phyloP scores from a whole-genome alignment of 352 stramenopile genomes.

The Pythium sp. region DNA sequence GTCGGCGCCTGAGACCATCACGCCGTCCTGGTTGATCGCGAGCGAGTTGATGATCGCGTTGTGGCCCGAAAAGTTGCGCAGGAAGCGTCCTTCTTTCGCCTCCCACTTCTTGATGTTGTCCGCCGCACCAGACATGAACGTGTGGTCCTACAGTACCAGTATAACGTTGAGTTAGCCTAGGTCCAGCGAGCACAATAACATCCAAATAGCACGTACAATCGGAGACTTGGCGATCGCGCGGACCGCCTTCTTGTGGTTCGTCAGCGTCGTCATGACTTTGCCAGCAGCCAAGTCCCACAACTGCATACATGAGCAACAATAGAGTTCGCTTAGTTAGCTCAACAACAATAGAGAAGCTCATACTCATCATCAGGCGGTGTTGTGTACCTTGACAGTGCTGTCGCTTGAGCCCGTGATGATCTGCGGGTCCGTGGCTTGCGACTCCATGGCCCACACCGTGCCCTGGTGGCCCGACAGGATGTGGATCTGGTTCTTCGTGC shows the following conservation, averaged over 20 bases:
- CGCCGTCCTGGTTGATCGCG: conserved; percentile 97
- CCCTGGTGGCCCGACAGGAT: conserved; percentile 96
- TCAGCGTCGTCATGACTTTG: conserved; percentile 98
- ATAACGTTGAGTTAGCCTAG: not conserved
- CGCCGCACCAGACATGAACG: conserved; percentile 96
- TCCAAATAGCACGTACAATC: conserved; percentile 36
- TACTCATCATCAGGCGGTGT: not conserved
- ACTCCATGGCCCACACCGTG: conserved; percentile 94
- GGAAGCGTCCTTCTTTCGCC: conserved; percentile 92
- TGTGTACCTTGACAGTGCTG: conserved; percentile 91
- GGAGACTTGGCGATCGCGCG: conserved; percentile 89
- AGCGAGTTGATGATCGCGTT: conserved; percentile 98
- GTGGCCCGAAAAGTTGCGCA: conserved; percentile 97
- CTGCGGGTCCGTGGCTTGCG: conserved; percentile 96
- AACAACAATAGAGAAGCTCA: not conserved
- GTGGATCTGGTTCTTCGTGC: conserved; percentile 98
- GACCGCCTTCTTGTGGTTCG: conserved; percentile 99
- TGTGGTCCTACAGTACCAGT: conserved; percentile 77
- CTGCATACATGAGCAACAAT: conserved; percentile 21
- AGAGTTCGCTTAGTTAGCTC: not conserved
- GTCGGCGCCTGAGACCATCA: conserved; percentile 96
- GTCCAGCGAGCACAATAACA: not conserved
- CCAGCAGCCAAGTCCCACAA: conserved; percentile 98
- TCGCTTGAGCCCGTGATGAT: conserved; percentile 92
- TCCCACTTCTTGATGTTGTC: conserved; percentile 99